Conservation (phyloP, 352 stramenopile genomes). For the Phytophthora pisi region DNA sequence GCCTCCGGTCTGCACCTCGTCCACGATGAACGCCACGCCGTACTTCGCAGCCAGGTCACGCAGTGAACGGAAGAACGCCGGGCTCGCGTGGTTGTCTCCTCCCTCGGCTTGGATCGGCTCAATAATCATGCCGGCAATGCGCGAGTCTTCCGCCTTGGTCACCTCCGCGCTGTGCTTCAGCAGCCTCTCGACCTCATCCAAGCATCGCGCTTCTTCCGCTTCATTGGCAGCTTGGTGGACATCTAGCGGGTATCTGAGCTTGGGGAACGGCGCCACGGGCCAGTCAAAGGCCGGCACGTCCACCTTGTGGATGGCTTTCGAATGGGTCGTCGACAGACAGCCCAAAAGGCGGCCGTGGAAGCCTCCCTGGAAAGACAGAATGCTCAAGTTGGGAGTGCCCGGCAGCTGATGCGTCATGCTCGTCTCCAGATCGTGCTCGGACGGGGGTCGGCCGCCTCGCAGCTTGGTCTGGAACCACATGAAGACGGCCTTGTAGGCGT, state of each 20-base stretch:
- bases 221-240: conserved; percentile 62
- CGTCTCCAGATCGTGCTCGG: conserved; percentile 64
- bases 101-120: conserved; percentile 86
- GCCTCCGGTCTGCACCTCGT: conserved; percentile 85
- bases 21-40: conserved; percentile 82
- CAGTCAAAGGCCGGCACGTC: conserved; percentile 87
- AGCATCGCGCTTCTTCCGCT: conserved; percentile 70
- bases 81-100: conserved; percentile 80
- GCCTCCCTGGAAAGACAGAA: conserved; percentile 83
- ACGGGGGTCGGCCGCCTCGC: conserved; percentile 61
- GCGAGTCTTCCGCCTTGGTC: conserved; percentile 31
- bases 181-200: conserved; percentile 66
- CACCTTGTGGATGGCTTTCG: conserved; percentile 88
- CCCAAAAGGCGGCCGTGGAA: conserved; percentile 83
- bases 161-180: conserved; percentile 47
- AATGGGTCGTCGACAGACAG: conserved; percentile 85
- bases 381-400: conserved; percentile 74
- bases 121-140: conserved; percentile 80
- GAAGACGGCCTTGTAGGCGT: conserved; percentile 89
- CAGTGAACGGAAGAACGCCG: conserved; percentile 68
- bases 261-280: conserved; percentile 79
- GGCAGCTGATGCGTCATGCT: conserved; percentile 76
- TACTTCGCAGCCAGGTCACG: conserved; percentile 61
- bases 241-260: conserved; percentile 71
- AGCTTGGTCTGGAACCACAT: conserved; percentile 87